Evolutionary conservation across 169 alveolate genomes (phyloP).

Genomic region (Eimeria necatrix): DNA sequence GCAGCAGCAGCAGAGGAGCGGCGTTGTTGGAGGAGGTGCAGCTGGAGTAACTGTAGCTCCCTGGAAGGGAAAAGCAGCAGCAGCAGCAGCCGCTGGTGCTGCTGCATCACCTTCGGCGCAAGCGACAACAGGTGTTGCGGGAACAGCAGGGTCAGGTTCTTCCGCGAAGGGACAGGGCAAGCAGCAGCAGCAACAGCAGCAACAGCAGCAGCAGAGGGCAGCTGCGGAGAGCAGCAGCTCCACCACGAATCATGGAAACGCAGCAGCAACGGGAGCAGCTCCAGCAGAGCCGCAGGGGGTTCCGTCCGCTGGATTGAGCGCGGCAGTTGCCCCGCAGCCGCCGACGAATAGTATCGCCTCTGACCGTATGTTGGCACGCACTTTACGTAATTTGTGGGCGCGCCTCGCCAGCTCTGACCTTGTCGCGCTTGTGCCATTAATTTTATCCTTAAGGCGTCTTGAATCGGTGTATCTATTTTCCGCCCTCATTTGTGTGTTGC

Average conservation of each 20-base stretch:
- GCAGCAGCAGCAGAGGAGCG: conserved; percentile 7
- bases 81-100: neutral
- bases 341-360: too few species aligned
- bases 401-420: too few species aligned
- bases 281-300: too few species aligned
- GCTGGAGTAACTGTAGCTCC: neutral
- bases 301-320: too few species aligned
- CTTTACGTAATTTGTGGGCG: too few species aligned
- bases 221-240: neutral
- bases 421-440: too few species aligned
- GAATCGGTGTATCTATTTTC: too few species aligned
- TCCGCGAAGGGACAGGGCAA: neutral
- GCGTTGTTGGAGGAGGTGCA: neutral
- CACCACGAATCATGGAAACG: neutral
- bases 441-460: too few species aligned
- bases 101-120: neutral
- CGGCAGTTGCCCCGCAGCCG: too few species aligned
- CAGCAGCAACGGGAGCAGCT: neutral
- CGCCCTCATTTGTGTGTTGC: too few species aligned
- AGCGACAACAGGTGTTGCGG: neutral
- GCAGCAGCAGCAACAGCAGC: neutral
- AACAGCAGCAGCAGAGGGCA: conserved; percentile 18
- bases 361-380: too few species aligned
- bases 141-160: neutral
- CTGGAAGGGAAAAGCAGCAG: neutral